Percentiles rank a stretch among this genome's conserved stretches.
Conservation (phyloP, 2,329 filamentous ascomycete species). For the Neonectria ditissima region DNA sequence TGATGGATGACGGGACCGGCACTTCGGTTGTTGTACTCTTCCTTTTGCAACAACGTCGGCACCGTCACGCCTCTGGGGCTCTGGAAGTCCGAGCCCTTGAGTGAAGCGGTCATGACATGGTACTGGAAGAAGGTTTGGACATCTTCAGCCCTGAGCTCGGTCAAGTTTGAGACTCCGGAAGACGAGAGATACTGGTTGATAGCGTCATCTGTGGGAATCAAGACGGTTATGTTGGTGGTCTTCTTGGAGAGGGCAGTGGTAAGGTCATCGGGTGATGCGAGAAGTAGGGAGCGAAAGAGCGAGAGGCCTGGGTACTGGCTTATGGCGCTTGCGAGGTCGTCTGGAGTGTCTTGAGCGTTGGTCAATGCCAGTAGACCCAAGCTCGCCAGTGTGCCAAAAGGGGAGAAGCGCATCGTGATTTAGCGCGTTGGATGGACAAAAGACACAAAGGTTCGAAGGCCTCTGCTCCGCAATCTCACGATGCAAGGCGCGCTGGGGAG, state of each 20-base stretch:
- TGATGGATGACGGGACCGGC: slow-evolving; percentile 25
- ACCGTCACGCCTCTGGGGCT: slow-evolving; percentile 18
- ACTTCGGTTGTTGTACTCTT: slow-evolving; percentile 36
- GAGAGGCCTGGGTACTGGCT: slow-evolving; percentile 29
- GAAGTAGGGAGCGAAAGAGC: slow-evolving; percentile 29
- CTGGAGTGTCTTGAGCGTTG: background rate
- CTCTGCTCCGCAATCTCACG: background rate
- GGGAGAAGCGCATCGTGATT: background rate
- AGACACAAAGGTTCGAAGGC: too few relatives aligned
- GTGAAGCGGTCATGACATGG: slow-evolving; percentile 26
- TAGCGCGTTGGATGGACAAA: background rate
- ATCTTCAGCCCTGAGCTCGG: slow-evolving; percentile 15
- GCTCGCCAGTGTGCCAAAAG: background rate
- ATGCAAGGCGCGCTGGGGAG: background rate
- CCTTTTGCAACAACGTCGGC: slow-evolving; percentile 27
- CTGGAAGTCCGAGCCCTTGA: slow-evolving; percentile 27
- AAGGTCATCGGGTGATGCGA: slow-evolving; percentile 1
- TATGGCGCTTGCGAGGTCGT: background rate
- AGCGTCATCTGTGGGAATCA: slow-evolving; percentile 37
- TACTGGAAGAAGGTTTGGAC: slow-evolving; percentile 37
- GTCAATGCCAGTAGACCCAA: background rate
- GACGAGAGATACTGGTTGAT: slow-evolving; percentile 30
- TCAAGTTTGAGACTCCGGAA: slow-evolving; percentile 14
- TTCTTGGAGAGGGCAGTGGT: slow-evolving; percentile 15
- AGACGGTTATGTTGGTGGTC: slow-evolving; percentile 33